Evolutionary conservation across 2,329 filamentous ascomycete genomes (phyloP).

Genomic region (Aspergillus pseudonomiae): DNA sequence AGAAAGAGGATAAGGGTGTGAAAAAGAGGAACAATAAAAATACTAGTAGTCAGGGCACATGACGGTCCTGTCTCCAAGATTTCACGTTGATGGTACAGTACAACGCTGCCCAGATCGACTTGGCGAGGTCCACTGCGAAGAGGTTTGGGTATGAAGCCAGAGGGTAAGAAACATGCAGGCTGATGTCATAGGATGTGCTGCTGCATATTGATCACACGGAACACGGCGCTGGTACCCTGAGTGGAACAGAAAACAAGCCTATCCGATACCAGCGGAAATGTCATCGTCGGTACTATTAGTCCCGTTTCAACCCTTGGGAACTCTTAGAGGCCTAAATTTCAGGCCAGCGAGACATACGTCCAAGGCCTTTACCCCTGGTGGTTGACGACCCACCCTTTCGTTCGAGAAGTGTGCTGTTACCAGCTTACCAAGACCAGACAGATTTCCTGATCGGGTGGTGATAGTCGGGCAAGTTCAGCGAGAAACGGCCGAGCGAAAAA

Average conservation of each 20-base stretch:
- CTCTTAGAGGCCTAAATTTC: neutral
- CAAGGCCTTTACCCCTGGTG: neutral
- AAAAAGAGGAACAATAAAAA: no score
- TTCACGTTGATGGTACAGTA: no score
- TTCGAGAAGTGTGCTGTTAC: neutral
- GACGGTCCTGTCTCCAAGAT: no score
- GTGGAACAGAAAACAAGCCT: neutral
- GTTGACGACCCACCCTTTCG: neutral
- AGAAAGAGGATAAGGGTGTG: no score
- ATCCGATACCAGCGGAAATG: neutral
- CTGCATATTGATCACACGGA: conserved; percentile 8
- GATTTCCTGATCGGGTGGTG: neutral
- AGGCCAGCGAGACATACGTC: neutral
- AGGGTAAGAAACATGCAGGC: conserved; percentile 16
- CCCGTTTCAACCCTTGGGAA: neutral
- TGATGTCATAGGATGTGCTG: conserved; percentile 24
- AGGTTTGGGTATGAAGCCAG: neutral
- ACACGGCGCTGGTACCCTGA: neutral
- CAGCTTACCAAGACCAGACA: neutral
- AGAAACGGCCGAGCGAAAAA: neutral
- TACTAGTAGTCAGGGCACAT: no score
- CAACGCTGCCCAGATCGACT: neutral
- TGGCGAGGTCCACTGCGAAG: neutral
- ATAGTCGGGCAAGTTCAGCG: neutral
- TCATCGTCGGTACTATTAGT: neutral